Base-by-base conservation (phyloP, 345 rosid genomes). In the Odontarrhena argentea region DNA sequence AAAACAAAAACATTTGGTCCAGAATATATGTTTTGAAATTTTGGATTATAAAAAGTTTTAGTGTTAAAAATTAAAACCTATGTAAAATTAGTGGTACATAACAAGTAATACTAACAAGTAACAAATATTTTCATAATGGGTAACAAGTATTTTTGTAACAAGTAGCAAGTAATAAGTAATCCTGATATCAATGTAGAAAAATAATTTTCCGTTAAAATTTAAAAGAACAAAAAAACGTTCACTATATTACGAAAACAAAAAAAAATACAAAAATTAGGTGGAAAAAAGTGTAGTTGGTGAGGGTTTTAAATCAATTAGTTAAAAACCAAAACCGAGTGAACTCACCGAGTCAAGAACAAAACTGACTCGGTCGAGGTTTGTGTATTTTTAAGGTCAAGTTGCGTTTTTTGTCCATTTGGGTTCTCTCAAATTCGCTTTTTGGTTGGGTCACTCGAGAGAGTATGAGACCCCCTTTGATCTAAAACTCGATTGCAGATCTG, bases 401-500 rank as follows among this genome's bases (percentile, higher is more conserved):
- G 57, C 25, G 40, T 5, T 53, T 53, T 52, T 11, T 53, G 11
- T 48, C 6, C 36, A 32, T 32, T 50, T 15, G 53, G 53, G 12
- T 24, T 50, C 26, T 25, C 11, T 25, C 26, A 9, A 3, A 1
- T 50, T 9, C 13, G 2, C 53, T 12, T 35, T 37, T 40, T 28
- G 45, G 46, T 72, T 49, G 56, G 41, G 71, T 55, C 50, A 70
- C 57, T 54, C 60, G 43, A 40, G 22, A 24, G 51, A 24, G 60
- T 3, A 11, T 45, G 43, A 6, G 61, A 28, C 3, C 30, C 24
- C 30, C 30, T 64, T 59, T 58, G 67, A 73, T 67, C 18, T 34
- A 5, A 6, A 69, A 14, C 5, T 37, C 46, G 38, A 36, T 56
- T 71, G 52, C 72, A 73, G 77, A 73, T 73, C 77, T 73, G 71